Conservation (phyloP, 2,329 filamentous ascomycete species). For the Cladosporium phlei region DNA sequence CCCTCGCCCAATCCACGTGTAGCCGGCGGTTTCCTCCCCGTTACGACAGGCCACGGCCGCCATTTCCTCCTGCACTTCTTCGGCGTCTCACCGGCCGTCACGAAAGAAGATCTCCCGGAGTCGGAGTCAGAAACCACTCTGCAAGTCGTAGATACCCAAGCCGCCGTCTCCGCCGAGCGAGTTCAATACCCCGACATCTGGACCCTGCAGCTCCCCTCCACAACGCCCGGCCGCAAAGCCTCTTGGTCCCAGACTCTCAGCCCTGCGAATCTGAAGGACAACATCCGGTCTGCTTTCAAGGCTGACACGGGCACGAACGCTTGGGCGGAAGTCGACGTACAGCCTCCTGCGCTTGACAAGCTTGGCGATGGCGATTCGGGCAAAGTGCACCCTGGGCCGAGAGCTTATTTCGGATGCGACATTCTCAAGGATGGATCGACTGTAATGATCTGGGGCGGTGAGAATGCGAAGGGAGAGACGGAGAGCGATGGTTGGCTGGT, state of each 20-base stretch:
- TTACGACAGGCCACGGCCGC: conserved; percentile 42
- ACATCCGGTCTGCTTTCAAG: conserved; percentile 38
- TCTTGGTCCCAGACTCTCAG: conserved; percentile 31
- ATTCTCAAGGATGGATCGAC: conserved; percentile 33
- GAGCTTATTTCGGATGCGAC: conserved; percentile 40
- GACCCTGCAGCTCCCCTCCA: conserved; percentile 42
- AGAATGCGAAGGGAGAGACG: conserved; percentile 39
- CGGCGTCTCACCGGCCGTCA: conserved; percentile 22
- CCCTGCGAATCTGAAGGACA: conserved; percentile 43
- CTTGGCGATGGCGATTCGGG: conserved; percentile 33
- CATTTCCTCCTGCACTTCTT: conserved; percentile 43
- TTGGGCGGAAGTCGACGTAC: conserved; percentile 41
- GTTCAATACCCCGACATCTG: conserved; percentile 39
- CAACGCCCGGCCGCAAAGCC: conserved; percentile 22
- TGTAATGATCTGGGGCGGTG: conserved; percentile 41
- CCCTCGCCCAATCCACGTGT: conserved; percentile 39
- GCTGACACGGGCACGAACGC: conserved; percentile 37
- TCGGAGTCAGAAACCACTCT: conserved; percentile 19
- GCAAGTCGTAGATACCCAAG: conserved; percentile 14
- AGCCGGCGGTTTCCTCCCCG: conserved; percentile 36
- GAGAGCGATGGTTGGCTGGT: conserved; percentile 45
- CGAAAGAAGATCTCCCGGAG: conserved; percentile 15
- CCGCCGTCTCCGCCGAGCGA: conserved; percentile 5
- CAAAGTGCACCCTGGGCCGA: conserved; percentile 42
- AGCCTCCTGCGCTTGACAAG: conserved; percentile 28